Conservation (phyloP, 345 rosid genomes). For the Hibiscus tridactylites region DNA sequence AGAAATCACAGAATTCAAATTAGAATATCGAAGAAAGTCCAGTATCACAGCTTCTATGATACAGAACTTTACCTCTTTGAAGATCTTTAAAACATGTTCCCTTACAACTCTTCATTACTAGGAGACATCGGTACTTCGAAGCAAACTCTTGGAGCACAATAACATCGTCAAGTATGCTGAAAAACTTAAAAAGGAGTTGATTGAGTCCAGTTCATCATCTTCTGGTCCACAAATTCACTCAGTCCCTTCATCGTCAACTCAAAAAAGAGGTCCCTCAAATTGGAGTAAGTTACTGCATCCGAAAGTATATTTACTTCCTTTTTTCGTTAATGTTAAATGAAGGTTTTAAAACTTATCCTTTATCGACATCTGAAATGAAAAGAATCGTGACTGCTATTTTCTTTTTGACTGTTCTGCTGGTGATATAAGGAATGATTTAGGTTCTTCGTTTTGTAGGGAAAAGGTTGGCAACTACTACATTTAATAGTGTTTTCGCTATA, state of each 20-base stretch:
- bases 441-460: neutral
- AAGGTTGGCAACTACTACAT: neutral
- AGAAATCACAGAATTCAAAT: neutral
- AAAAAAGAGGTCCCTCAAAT: constrained; percentile 37
- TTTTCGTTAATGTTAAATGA: neutral
- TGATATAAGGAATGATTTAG: too few relatives aligned
- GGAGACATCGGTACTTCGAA: constrained; percentile 62
- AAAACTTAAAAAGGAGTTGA: constrained; percentile 47
- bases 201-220: constrained; percentile 49
- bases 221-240: constrained; percentile 36
- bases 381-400: too few relatives aligned
- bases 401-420: too few relatives aligned
- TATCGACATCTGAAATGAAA: too few relatives aligned
- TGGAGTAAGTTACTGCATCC: constrained; percentile 40
- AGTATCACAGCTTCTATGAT: neutral
- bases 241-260: constrained; percentile 42
- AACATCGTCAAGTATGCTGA: constrained; percentile 66
- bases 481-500: neutral
- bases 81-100: neutral
- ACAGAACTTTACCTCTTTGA: neutral
- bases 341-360: too few relatives aligned
- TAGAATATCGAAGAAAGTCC: too few relatives aligned
- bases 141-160: constrained; percentile 48
- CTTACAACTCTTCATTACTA: constrained; percentile 20
- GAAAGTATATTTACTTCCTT: neutral